Evolutionary conservation across 2,329 filamentous ascomycete genomes (phyloP), one percentile per base, ranked within the genome.

Genomic region (Aspergillus ibericus): DNA sequence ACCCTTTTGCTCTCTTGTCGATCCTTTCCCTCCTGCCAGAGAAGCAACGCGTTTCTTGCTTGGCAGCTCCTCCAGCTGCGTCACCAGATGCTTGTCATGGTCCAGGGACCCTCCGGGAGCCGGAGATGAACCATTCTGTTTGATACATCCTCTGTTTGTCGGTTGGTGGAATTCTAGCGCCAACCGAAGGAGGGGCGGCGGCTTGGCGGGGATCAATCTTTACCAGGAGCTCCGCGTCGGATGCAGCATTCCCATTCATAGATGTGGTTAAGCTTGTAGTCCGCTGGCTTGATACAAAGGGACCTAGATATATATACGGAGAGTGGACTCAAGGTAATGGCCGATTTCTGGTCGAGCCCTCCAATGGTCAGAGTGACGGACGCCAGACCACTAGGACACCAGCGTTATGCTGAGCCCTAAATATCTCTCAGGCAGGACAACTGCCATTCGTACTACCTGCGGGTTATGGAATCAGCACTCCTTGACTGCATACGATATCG

Each of bases 171-270:
- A 32, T 48, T 29, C 44, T 48, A 29, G 44, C 22, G 44, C 25
- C 44, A 15, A 48, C n/a, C 44, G n/a, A 29, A 32, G 25, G 25
- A 48, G 44, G 22, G 15, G 44, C 38, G 51, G 25, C 51, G 38
- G 42, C 51, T 53, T 53, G 51, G 51, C 51, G 36, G 40, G 38
- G 51, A 53, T 53, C 25, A 53, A 53, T 53, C 36, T 42, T 53
- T 44, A 42, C 12, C 36, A 53, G 36, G 38, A 51, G n/a, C 49
- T 36, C 49, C 36, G 49, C 18, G 18, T 15, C 49, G 49, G 34
- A 51, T 32, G 49, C 49, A 20, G 38, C 13, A 22, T 2, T 22
- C 10, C 5, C 34, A 20, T 22, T 20, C 5, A 42, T 42, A 13
- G 49, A 16, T 51, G 34, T 34, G 38, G 12, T 38, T 25, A 38